These are phyloP conservation scores for Themeda triandra DNA, from an alignment of 176 grass and related monocot species.

Conservation along the genomic window DNA sequence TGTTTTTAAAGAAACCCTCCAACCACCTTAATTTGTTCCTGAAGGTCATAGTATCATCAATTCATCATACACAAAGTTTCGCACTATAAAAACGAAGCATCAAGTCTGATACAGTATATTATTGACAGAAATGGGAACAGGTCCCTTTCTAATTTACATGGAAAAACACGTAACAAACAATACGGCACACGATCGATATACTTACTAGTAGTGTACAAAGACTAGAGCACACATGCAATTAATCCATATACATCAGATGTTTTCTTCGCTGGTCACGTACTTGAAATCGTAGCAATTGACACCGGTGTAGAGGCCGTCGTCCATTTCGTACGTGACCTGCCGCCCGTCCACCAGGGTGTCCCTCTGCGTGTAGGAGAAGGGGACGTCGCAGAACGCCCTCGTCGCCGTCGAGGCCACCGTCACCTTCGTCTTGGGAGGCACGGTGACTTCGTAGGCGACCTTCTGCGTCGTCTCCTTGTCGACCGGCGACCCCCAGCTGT, in stretches of 20 bases:
- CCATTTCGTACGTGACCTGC: not conserved
- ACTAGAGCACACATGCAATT: too few species aligned
- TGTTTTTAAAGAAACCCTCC: too few species aligned
- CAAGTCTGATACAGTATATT: too few species aligned
- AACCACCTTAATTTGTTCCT: too few species aligned
- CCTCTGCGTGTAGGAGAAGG: not conserved
- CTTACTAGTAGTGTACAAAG: too few species aligned
- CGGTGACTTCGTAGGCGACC: not conserved
- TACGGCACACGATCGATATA: too few species aligned
- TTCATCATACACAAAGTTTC: too few species aligned
- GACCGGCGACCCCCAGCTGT: not conserved
- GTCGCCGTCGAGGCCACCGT: not conserved
- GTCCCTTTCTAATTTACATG: too few species aligned
- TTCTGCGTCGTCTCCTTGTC: not conserved
- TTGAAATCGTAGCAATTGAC: constrained; percentile 27
- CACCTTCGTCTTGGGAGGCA: not conserved
- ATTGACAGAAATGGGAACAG: too few species aligned
- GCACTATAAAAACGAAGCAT: too few species aligned
- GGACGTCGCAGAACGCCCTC: not conserved
- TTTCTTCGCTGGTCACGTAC: constrained; percentile 5
- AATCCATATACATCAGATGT: not conserved
- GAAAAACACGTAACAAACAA: too few species aligned
- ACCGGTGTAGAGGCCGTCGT: constrained; percentile 13
- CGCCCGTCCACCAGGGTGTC: not conserved
- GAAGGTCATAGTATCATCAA: too few species aligned